Evolutionary conservation across 257 asterid genomes (phyloP).

Genomic region (Nicotiana obtusifolia): DNA sequence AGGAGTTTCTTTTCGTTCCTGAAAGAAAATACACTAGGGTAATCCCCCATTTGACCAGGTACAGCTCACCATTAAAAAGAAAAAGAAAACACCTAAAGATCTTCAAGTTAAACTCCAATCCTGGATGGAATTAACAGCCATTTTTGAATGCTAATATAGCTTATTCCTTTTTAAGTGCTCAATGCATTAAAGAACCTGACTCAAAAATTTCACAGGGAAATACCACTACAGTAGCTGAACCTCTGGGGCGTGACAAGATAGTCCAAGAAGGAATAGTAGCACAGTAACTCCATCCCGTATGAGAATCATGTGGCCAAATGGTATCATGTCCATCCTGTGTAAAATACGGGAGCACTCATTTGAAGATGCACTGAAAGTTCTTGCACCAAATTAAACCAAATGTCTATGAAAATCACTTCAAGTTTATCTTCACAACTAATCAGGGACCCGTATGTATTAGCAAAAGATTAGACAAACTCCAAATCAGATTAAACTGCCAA

Average conservation of each 20-base stretch:
- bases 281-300: slow-evolving; percentile 72
- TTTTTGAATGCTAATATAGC: neutral
- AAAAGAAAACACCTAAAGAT: neutral
- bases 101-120: neutral
- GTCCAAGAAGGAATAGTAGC: slow-evolving; percentile 69
- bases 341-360: slow-evolving; percentile 8
- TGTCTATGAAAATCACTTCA: neutral
- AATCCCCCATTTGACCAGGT: neutral
- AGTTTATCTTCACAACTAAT: neutral
- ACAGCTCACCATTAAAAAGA: neutral
- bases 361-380: neutral
- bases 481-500: neutral
- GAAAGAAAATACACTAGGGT: neutral
- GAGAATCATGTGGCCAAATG: slow-evolving; percentile 63
- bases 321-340: slow-evolving; percentile 57
- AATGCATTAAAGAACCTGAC: slow-evolving; percentile 4
- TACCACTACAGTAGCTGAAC: slow-evolving; percentile 64
- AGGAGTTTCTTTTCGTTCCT: neutral
- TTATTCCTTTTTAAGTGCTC: neutral
- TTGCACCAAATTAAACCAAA: neutral
- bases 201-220: slow-evolving; percentile 1
- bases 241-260: slow-evolving; percentile 39
- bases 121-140: neutral
- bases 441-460: slow-evolving; percentile 2
- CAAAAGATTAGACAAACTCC: neutral